Evolutionary conservation across 306 rosid species (phyloP), one percentile per base, ranked within the genome.

Genomic region (Citrullus colocynthis): DNA sequence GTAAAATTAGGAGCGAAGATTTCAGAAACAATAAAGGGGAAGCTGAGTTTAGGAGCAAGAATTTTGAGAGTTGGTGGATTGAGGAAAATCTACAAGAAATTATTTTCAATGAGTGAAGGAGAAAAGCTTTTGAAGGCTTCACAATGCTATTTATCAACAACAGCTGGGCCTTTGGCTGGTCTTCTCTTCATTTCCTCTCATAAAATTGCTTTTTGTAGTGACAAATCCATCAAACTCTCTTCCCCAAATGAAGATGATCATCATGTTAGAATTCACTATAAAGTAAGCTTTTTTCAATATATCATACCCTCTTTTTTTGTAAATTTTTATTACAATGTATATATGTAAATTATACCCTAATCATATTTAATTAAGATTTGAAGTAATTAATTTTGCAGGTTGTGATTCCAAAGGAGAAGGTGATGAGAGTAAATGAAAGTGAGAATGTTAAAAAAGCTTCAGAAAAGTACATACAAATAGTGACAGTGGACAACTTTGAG

Each of bases 41-140:
- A 93, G 86, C 67, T 93, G 80, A 88, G 88, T 64, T 88, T 93
- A 80, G 98, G 98, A 17, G 90, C 89, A 16, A 84, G 61, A 78
- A 85, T 90, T 56, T 44, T 90, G 17, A 89, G 85, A 28, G 76
- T 72, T 15, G 76, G 76, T 24, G 76, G 76, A 3, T 1, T 71
- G 15, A 71, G 41, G 8, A 48, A 71, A 49, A 71, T 71, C 24
- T 71, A 71, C 59, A 71, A 71, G 76, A 71, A 71, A 2, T 2
- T 71, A 14, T 71, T 71, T 49, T 7, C 76, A 48, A 5, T 71
- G 6, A 48, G 0, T 1, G 76, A 71, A 71, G 76, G 42, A 48
- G 76, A 71, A 39, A 71, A 71, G 59, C 76, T 71, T 71, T 48
- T 71, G 59, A 71, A 71, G 20, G 59, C 59, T 48, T 71, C 76